Evolutionary conservation across 192 early-diverging fungal genomes (phyloP), one percentile per base, ranked within the genome.

Genomic region (Entophlyctis luteolus): DNA sequence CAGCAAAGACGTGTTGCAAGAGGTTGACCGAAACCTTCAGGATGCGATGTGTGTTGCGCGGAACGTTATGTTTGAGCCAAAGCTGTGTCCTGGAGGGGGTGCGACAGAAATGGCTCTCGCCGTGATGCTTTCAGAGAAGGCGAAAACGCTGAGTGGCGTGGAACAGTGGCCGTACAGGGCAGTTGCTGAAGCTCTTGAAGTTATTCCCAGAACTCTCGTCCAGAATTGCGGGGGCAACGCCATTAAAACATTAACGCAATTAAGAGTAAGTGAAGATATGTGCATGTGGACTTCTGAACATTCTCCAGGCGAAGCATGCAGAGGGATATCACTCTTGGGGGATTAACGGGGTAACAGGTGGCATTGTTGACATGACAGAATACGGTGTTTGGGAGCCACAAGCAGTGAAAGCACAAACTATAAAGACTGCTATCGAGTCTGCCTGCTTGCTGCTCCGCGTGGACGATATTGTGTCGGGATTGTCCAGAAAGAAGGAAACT

Each of bases 201-300:
- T 99, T 52, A 98, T 99, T 60, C 97, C 97, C 22, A 88, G 97
- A 59, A 99, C 97, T 37, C 80, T 99, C 54, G 88, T 99, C 35
- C 97, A 99, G 77, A 99, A 99, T 84, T 96, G 97, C 69, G 95
- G 97, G 68, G 95, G 91, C 35, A 98, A 98, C 67, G 91, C 97
- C n/a, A 94, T 99, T 78, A 94, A 94, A 76, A 82, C 87, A 4
- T 83, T 99, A 71, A 97, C 95, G 2, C 88, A 94, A 72, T 81
- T 99, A 35, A 82, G 92, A 57, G 81, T 82, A 74, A 31, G 67
- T 67, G 3, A 37, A 39, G 1, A 54, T 50, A 4, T 5, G 0
- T 27, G 27, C 62, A 22, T 48, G 5, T n/a, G 28, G n/a, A n/a
- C n/a, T n/a, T n/a, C n/a, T n/a, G n/a, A n/a, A n/a, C n/a, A n/a